phyloP scores from a whole-genome alignment of 2,329 filamentous ascomycete genomes.

The Fusarium sublunatum region DNA sequence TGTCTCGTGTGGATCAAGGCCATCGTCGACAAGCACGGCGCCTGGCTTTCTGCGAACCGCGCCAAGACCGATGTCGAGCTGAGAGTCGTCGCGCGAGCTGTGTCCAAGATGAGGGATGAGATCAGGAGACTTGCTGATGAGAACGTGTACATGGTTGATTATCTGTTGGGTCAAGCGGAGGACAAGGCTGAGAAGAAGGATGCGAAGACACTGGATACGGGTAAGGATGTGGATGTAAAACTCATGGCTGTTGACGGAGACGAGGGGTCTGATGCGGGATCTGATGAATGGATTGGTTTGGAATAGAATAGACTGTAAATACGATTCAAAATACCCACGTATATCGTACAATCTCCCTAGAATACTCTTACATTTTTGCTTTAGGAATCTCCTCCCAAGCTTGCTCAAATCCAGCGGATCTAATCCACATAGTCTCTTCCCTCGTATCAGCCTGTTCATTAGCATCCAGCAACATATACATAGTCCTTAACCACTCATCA shows the following conservation, averaged over 20 bases:
- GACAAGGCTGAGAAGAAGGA: constrained; percentile 44
- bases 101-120: constrained; percentile 83
- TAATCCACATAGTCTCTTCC: constrained; percentile 64
- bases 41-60: constrained; percentile 83
- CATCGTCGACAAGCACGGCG: constrained; percentile 82
- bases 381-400: constrained; percentile 67
- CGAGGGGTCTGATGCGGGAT: constrained; percentile 51
- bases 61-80: constrained; percentile 86
- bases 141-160: constrained; percentile 90
- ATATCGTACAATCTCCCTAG: constrained; percentile 18
- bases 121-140: constrained; percentile 85
- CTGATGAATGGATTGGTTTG: constrained; percentile 61
- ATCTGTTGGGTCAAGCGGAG: constrained; percentile 69
- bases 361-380: constrained; percentile 25
- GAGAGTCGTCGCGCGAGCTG: constrained; percentile 81
- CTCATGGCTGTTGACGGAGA: constrained; percentile 50
- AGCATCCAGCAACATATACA: constrained; percentile 71
- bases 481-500: constrained; percentile 69
- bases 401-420: constrained; percentile 70
- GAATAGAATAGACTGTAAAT: constrained; percentile 57
- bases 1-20: constrained; percentile 93
- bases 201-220: constrained; percentile 35
- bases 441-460: constrained; percentile 61
- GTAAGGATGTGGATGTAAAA: constrained; percentile 45
- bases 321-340: constrained; percentile 44